Evolutionary conservation across 2,329 filamentous ascomycete species (phyloP).

Genomic region (Aspergillus sp.): DNA sequence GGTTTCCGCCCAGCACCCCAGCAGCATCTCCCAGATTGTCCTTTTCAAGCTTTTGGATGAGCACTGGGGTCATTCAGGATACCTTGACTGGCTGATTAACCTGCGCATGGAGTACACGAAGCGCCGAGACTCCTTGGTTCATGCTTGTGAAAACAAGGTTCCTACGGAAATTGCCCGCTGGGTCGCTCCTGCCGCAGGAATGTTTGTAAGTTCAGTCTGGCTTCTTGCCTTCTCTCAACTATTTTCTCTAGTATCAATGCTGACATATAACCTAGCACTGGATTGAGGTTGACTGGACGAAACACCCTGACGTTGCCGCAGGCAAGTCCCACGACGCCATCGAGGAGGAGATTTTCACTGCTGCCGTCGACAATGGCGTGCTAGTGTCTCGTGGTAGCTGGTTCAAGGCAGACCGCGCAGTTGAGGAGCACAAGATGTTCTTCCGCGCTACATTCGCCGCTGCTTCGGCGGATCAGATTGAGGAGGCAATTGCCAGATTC

Average conservation of each 20-base stretch:
- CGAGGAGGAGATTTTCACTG: constrained; percentile 82
- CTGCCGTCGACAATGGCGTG: constrained; percentile 69
- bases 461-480: constrained; percentile 66
- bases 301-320: constrained; percentile 37
- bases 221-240: not conserved
- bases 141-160: constrained; percentile 73
- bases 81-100: constrained; percentile 82
- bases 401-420: constrained; percentile 74
- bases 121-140: constrained; percentile 70
- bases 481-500: constrained; percentile 68
- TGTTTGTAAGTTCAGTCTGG: constrained; percentile 70
- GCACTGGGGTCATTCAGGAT: constrained; percentile 88
- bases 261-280: constrained; percentile 33
- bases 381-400: constrained; percentile 81
- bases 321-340: constrained; percentile 46
- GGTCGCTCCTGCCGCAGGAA: constrained; percentile 76
- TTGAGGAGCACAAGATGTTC: constrained; percentile 62
- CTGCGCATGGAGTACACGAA: constrained; percentile 75
- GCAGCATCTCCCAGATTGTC: constrained; percentile 76
- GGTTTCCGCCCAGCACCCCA: constrained; percentile 77
- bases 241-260: constrained; percentile 1
- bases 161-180: constrained; percentile 72
- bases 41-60: constrained; percentile 89
- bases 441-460: constrained; percentile 89
- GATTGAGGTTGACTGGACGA: constrained; percentile 43